Percentiles rank a stretch among this genome's conserved stretches.
phyloP scores from a whole-genome alignment of 2,329 filamentous ascomycete species.

The Pseudogymnoascus pannorum region DNA sequence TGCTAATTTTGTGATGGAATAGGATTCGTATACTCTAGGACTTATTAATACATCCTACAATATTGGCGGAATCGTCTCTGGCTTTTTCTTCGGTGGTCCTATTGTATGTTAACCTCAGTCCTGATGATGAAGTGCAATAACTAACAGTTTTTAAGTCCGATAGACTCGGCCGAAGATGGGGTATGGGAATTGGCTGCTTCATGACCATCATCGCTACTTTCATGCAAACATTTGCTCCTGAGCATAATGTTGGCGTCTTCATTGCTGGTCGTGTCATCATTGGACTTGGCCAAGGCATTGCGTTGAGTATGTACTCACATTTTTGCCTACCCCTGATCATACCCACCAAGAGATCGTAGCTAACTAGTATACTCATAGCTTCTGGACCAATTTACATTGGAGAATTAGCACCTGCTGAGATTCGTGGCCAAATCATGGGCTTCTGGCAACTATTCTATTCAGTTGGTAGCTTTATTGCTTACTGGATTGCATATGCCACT shows the following conservation, averaged over 20 bases:
- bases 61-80: slow-evolving; percentile 61
- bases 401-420: slow-evolving; percentile 56
- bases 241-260: slow-evolving; percentile 55
- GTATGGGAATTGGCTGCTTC: slow-evolving; percentile 58
- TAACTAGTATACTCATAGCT: slow-evolving; percentile 32
- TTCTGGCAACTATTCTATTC: slow-evolving; percentile 65
- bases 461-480: slow-evolving; percentile 58
- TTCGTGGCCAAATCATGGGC: slow-evolving; percentile 60
- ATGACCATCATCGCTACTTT: slow-evolving; percentile 62
- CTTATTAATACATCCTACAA: slow-evolving; percentile 63
- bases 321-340: background rate
- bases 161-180: slow-evolving; percentile 52
- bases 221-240: slow-evolving; percentile 58
- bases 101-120: slow-evolving; percentile 32
- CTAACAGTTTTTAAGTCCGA: slow-evolving; percentile 37
- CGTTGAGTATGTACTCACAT: slow-evolving; percentile 41
- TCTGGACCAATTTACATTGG: slow-evolving; percentile 65
- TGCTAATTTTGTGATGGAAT: slow-evolving; percentile 23
- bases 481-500: slow-evolving; percentile 58
- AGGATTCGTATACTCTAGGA: slow-evolving; percentile 38
- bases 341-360: slow-evolving; percentile 9
- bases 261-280: slow-evolving; percentile 62
- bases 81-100: slow-evolving; percentile 63
- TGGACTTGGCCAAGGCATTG: slow-evolving; percentile 63
- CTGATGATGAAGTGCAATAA: background rate